Evolutionary conservation across 768 basidiomycete genomes (phyloP).

Genomic region (Holtermanniella nyarrowii): DNA sequence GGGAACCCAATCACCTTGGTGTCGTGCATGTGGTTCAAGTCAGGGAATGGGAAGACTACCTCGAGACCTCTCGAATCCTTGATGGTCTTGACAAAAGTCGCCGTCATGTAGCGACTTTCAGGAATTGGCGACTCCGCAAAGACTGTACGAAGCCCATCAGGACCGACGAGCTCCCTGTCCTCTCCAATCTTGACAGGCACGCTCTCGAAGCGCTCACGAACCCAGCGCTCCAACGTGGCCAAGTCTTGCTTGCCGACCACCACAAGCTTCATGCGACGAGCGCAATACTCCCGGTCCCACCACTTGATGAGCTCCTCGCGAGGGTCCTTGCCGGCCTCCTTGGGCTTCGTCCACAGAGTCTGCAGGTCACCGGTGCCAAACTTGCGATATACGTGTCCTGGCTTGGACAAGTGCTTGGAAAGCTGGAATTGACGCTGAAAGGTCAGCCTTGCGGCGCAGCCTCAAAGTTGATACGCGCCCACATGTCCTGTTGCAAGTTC

Average conservation of each 20-base stretch:
- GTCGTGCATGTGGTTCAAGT: constrained; percentile 44
- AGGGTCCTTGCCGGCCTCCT: constrained; percentile 39
- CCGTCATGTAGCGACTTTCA: constrained; percentile 7
- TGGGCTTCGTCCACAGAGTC: constrained; percentile 43
- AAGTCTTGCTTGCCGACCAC: constrained; percentile 42
- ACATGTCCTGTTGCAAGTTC: constrained; percentile 60
- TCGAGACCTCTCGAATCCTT: constrained; percentile 78
- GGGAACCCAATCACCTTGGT: constrained; percentile 45
- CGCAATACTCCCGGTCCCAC: constrained; percentile 43
- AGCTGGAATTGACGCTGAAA: constrained; percentile 72
- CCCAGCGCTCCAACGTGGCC: constrained; percentile 36
- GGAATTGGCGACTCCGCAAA: constrained; percentile 15
- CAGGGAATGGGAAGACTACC: constrained; percentile 52
- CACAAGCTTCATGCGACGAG: constrained; percentile 52
- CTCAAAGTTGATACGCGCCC: constrained; percentile 48
- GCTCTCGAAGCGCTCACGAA: constrained; percentile 32
- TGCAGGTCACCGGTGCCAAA: constrained; percentile 72
- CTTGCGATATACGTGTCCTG: constrained; percentile 76
- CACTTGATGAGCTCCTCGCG: constrained; percentile 43
- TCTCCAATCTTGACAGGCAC: constrained; percentile 32
- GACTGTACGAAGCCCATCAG: constrained; percentile 25
- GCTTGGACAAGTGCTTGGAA: constrained; percentile 71
- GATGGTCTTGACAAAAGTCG: constrained; percentile 64
- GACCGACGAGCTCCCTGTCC: constrained; percentile 12
- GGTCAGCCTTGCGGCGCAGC: neutral